A percentile compares a stretch with the other conserved stretches of the same genome.
Evolutionary conservation across 257 asterid genomes (phyloP).

Genomic region (Galeopsis tetrahit): DNA sequence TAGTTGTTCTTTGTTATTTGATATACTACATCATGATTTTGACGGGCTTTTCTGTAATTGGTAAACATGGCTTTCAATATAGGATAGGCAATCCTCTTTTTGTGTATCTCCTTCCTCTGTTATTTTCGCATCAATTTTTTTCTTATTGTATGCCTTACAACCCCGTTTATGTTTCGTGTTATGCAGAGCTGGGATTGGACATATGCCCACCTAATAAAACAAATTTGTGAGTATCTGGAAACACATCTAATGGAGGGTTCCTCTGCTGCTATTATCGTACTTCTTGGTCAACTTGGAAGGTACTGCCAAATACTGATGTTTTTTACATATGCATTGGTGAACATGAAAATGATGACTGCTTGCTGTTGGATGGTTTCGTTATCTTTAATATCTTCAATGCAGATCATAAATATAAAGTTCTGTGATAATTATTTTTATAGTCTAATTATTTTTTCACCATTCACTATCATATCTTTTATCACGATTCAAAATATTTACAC

Average conservation of each 20-base stretch:
- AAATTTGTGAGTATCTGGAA: conserved; percentile 53
- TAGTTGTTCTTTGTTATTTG: neutral
- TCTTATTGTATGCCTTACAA: conserved; percentile 28
- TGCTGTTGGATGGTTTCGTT: neutral
- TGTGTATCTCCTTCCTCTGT: neutral
- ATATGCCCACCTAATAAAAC: conserved; percentile 49
- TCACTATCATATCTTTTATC: neutral
- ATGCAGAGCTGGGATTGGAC: conserved; percentile 93
- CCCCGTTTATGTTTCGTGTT: conserved; percentile 21
- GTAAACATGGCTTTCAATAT: neutral
- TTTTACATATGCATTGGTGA: neutral
- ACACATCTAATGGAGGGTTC: conserved; percentile 47
- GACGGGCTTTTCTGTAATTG: neutral
- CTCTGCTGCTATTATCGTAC: conserved; percentile 57
- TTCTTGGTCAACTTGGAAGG: conserved; percentile 94
- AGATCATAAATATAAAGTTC: conserved; percentile 16
- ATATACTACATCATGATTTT: conserved; percentile 1
- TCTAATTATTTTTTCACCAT: neutral
- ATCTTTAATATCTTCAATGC: neutral
- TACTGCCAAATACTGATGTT: conserved; percentile 32
- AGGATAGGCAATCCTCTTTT: neutral
- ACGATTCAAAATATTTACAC: conserved; percentile 16
- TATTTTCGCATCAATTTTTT: conserved; percentile 1
- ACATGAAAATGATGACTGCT: conserved; percentile 16
- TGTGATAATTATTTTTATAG: neutral